phyloP scores from a whole-genome alignment of 2,329 filamentous ascomycete species.

The Zymoseptoria tritici region DNA sequence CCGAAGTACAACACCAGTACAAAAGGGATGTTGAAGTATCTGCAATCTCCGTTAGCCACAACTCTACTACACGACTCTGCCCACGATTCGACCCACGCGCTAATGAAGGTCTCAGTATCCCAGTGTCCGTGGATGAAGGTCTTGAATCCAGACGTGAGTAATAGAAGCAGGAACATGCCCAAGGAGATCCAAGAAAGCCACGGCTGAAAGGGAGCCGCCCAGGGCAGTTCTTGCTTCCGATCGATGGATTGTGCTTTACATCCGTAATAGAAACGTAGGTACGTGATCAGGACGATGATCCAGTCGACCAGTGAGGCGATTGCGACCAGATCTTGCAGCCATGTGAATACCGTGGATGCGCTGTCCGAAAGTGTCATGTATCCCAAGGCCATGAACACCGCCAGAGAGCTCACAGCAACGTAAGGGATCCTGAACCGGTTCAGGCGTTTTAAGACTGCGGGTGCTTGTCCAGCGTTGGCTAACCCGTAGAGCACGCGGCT shows the following conservation, averaged over 20 bases:
- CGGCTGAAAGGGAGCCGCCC: constrained; percentile 24
- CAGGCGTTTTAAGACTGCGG: constrained; percentile 22
- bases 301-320: constrained; percentile 22
- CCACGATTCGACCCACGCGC: not conserved
- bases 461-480: constrained; percentile 38
- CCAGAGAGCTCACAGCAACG: constrained; percentile 8
- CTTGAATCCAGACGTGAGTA: constrained; percentile 26
- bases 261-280: constrained; percentile 20
- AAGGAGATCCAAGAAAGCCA: constrained; percentile 23
- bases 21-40: constrained; percentile 26
- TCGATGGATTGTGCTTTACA: constrained; percentile 22
- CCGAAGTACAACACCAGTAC: constrained; percentile 24
- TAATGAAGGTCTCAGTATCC: constrained; percentile 23
- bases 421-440: constrained; percentile 16
- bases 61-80: too few relatives aligned
- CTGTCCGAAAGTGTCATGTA: constrained; percentile 17
- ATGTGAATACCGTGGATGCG: constrained; percentile 20
- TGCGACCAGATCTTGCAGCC: constrained; percentile 25
- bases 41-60: not conserved
- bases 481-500: constrained; percentile 15
- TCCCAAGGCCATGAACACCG: constrained; percentile 13
- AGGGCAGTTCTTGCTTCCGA: constrained; percentile 19
- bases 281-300: constrained; percentile 20
- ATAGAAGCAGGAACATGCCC: constrained; percentile 18
- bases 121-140: constrained; percentile 23